A percentile compares a stretch with the other conserved stretches of the same genome.
These are phyloP conservation scores for Antitrichia curtipendula DNA, from an alignment of 225 moss, liverwort and hornwort genomes.

Conservation along the genomic window DNA sequence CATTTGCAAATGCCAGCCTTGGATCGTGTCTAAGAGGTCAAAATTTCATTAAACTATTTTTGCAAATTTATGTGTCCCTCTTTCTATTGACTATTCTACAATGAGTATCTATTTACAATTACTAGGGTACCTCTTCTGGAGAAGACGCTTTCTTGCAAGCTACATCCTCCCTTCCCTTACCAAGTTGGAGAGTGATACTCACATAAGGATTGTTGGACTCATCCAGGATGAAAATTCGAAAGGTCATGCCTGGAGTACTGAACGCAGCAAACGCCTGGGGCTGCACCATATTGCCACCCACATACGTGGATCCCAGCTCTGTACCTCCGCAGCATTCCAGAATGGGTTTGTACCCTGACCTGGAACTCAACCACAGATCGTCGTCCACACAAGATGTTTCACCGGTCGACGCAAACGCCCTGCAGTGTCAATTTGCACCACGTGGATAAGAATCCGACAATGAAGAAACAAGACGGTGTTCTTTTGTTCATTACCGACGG, in stretches of 20 bases:
- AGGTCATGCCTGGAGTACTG: slow-evolving; percentile 55
- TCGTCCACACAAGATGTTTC: slow-evolving; percentile 79
- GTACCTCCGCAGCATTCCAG: slow-evolving; percentile 89
- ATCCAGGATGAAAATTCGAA: slow-evolving; percentile 52
- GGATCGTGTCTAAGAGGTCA: neutral
- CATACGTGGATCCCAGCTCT: slow-evolving; percentile 62
- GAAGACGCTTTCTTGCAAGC: neutral
- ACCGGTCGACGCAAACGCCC: slow-evolving; percentile 48
- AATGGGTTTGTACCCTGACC: slow-evolving; percentile 51
- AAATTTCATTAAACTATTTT: neutral
- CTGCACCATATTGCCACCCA: slow-evolving; percentile 55
- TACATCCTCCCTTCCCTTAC: neutral
- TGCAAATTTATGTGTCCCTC: no score
- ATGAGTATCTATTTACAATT: neutral
- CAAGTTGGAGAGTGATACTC: slow-evolving; percentile 1
- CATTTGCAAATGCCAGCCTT: no score
- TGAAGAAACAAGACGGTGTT: neutral
- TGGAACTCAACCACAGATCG: slow-evolving; percentile 76
- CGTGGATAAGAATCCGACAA: neutral
- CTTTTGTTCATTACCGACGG: neutral
- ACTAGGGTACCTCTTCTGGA: neutral
- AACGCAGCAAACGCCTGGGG: slow-evolving; percentile 74
- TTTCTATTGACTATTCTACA: no score
- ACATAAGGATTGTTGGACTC: slow-evolving; percentile 55
- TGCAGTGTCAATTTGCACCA: neutral